Evolutionary conservation across 495 filamentous ascomycete species (phyloP).

Genomic region (Filosporella fistucella): DNA sequence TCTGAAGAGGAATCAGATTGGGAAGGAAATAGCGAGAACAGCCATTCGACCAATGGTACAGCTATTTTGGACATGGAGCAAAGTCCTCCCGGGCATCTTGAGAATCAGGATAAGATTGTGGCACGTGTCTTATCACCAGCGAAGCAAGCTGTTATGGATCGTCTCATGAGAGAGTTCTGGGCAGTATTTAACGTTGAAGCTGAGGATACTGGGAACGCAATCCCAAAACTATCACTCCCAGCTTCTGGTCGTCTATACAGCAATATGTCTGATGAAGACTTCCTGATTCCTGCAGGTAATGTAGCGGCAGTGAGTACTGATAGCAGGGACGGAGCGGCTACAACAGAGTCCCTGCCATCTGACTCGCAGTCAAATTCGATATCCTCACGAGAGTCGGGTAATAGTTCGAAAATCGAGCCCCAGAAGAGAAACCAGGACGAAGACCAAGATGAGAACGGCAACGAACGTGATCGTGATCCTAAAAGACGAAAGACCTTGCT

Average conservation of each 20-base stretch:
- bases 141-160: conserved; percentile 5
- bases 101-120: background rate
- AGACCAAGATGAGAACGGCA: conserved; percentile 48
- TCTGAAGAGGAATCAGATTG: too few relatives aligned
- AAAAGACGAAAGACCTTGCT: background rate
- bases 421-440: conserved; percentile 47
- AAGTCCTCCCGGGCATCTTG: too few relatives aligned
- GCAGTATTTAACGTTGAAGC: conserved; percentile 4
- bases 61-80: too few relatives aligned
- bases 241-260: too few relatives aligned
- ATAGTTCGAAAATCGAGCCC: background rate
- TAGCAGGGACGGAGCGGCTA: background rate
- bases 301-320: background rate
- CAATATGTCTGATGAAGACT: background rate
- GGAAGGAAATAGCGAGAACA: too few relatives aligned
- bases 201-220: background rate
- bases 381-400: background rate
- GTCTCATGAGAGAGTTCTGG: conserved; percentile 18
- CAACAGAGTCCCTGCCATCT: background rate
- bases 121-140: conserved; percentile 1
- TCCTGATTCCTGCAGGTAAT: background rate
- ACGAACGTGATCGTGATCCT: background rate
- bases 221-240: too few relatives aligned
- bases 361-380: background rate
- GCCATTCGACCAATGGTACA: too few relatives aligned